Conservation (phyloP, 2,329 filamentous ascomycete species). For the Cryphonectria naterciae region DNA sequence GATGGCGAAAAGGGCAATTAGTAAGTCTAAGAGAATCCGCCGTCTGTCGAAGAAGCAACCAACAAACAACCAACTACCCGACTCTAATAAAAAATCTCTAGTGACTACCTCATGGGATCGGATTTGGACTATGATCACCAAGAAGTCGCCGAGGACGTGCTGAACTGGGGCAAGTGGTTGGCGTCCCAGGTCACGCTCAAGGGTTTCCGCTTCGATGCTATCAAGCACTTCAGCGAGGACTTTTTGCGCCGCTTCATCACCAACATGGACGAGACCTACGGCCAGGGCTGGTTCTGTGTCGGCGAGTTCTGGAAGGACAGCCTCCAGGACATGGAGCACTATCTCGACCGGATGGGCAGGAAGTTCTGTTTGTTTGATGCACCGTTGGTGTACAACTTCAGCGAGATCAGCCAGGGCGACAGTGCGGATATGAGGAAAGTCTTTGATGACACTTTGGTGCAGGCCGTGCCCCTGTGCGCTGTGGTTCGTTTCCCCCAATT, state of each 20-base stretch:
- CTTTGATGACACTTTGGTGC: slow-evolving; percentile 64
- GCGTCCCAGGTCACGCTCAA: slow-evolving; percentile 61
- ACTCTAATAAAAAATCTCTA: slow-evolving; percentile 56
- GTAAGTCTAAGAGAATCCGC: slow-evolving; percentile 28
- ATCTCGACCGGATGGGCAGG: slow-evolving; percentile 52
- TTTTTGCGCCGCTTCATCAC: slow-evolving; percentile 69
- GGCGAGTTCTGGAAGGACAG: slow-evolving; percentile 47
- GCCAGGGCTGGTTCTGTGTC: slow-evolving; percentile 43
- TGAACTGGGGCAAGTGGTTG: slow-evolving; percentile 72
- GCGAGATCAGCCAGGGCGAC: slow-evolving; percentile 57
- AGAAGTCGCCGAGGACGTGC: slow-evolving; percentile 67
- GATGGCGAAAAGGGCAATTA: slow-evolving; percentile 67
- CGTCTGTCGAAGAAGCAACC: too few species aligned
- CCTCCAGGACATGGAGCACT: slow-evolving; percentile 39
- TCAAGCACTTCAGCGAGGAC: slow-evolving; percentile 71
- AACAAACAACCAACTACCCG: too few species aligned
- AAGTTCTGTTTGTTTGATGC: slow-evolving; percentile 68
- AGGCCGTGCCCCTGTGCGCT: slow-evolving; percentile 41
- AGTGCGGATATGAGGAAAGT: slow-evolving; percentile 65
- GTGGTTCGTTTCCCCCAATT: slow-evolving; percentile 35
- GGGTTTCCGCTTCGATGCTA: slow-evolving; percentile 73
- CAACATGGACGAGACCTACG: slow-evolving; percentile 53
- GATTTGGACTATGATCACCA: slow-evolving; percentile 68
- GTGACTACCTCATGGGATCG: slow-evolving; percentile 72
- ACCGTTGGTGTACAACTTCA: slow-evolving; percentile 71